Conservation (phyloP, 495 filamentous ascomycete species). For the Penicillium lagena region DNA sequence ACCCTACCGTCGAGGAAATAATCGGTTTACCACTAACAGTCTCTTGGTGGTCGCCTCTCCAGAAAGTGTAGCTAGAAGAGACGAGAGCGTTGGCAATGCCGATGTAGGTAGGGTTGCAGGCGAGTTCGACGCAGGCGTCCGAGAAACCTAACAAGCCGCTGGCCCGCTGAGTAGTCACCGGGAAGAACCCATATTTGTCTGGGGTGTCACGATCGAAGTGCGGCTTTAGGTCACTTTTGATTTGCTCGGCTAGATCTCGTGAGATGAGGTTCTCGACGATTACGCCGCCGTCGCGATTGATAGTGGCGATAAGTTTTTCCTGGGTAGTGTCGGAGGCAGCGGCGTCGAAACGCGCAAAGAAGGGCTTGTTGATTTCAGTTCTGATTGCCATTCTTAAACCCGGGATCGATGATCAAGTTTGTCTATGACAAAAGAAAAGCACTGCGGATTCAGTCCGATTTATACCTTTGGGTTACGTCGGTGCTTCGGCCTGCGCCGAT, state of each 20-base stretch:
- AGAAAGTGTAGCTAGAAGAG: constrained; percentile 13
- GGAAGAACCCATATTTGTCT: constrained; percentile 21
- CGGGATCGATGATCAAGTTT: too few relatives aligned
- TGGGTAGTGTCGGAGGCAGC: constrained; percentile 2
- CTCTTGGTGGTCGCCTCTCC: constrained; percentile 17
- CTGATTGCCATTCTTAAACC: too few relatives aligned
- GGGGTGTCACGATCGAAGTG: constrained; percentile 16
- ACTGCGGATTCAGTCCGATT: too few relatives aligned
- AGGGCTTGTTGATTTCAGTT: background rate
- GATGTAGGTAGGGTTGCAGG: constrained; percentile 18
- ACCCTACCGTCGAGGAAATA: constrained; percentile 21
- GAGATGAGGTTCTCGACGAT: constrained; percentile 19
- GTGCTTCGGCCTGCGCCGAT: too few relatives aligned
- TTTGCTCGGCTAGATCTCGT: constrained; percentile 10
- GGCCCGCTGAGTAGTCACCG: constrained; percentile 22
- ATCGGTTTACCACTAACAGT: constrained; percentile 19
- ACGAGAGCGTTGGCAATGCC: constrained; percentile 18
- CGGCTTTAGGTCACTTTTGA: constrained; percentile 18
- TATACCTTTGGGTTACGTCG: too few relatives aligned
- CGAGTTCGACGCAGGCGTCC: constrained; percentile 19
- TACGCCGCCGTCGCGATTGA: constrained; percentile 13
- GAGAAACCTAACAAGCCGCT: constrained; percentile 23
- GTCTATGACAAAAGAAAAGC: too few relatives aligned
- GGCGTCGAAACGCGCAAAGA: constrained; percentile 7
- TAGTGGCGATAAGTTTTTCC: constrained; percentile 1